These are phyloP conservation scores for Malus hybrid DNA, from an alignment of 331 rosid species.

Conservation along the genomic window DNA sequence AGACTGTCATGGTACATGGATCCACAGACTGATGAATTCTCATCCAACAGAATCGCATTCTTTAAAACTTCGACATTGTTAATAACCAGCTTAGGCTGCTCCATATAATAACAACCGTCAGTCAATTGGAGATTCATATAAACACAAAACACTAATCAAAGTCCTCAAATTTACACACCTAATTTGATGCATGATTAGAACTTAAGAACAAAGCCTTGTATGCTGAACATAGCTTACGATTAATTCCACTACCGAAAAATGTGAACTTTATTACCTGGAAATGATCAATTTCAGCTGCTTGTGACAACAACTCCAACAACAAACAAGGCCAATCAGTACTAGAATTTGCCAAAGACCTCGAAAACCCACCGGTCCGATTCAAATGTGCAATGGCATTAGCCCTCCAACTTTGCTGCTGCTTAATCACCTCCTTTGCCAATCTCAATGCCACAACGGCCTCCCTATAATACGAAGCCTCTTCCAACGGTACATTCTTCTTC, in stretches of 20 bases:
- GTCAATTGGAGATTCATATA: conserved; percentile 15
- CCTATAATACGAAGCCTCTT: conserved; percentile 67
- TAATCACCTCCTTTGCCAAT: conserved; percentile 69
- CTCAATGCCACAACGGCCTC: conserved; percentile 68
- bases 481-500: conserved; percentile 37
- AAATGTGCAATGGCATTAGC: conserved; percentile 62
- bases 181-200: neutral
- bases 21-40: conserved; percentile 51
- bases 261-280: conserved; percentile 57
- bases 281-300: conserved; percentile 82
- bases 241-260: neutral
- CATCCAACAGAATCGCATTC: conserved; percentile 43
- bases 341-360: conserved; percentile 66
- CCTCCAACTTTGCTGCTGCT: conserved; percentile 61
- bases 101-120: conserved; percentile 16
- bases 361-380: conserved; percentile 48
- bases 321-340: conserved; percentile 88
- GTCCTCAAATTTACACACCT: neutral
- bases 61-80: conserved; percentile 80
- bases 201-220: neutral
- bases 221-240: neutral
- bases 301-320: conserved; percentile 75
- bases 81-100: conserved; percentile 89
- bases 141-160: neutral
- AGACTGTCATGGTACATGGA: conserved; percentile 82